A percentile compares a stretch with the other conserved stretches of the same genome.
Conservation (phyloP, 208 protist genomes). For the Crithidia acanthocephali region DNA sequence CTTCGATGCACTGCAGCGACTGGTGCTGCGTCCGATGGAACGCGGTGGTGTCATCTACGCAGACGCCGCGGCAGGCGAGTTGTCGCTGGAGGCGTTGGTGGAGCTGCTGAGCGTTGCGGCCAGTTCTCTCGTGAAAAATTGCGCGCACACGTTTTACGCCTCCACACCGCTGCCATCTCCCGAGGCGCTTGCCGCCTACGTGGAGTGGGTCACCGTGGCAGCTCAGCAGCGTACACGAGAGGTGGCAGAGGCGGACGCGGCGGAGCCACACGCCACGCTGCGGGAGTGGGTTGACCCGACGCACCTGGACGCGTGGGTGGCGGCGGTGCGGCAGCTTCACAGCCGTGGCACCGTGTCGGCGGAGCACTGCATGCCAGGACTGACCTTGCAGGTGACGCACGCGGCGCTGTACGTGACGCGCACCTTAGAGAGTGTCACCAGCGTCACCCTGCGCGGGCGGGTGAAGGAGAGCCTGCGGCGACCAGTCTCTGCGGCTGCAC, state of each 20-base stretch:
- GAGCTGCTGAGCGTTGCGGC: conserved; percentile 29
- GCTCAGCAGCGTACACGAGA: conserved; percentile 17
- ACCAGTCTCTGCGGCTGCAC: background rate
- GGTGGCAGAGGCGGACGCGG: background rate
- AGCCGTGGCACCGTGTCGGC: background rate
- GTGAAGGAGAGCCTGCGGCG: conserved; percentile 24
- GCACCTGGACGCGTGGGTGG: conserved; percentile 30
- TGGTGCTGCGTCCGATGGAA: conserved; percentile 14
- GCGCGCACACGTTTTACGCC: conserved; percentile 1
- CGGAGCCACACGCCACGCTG: background rate
- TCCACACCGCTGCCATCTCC: background rate
- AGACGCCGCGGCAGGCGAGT: background rate
- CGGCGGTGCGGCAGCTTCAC: conserved; percentile 8
- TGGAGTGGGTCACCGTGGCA: background rate
- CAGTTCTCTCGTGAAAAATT: conserved; percentile 23
- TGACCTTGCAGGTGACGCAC: conserved; percentile 23
- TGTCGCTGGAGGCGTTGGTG: conserved; percentile 35
- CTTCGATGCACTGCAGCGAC: conserved; percentile 31
- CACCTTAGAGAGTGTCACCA: conserved; percentile 24
- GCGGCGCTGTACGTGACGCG: conserved; percentile 26
- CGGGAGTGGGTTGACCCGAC: conserved; percentile 35
- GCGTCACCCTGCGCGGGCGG: conserved; percentile 4
- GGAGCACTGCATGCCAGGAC: background rate
- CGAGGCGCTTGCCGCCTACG: conserved; percentile 13
- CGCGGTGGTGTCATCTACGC: background rate